phyloP scores from a whole-genome alignment of 2,329 filamentous ascomycete genomes.

The Paecilomyces variotii region DNA sequence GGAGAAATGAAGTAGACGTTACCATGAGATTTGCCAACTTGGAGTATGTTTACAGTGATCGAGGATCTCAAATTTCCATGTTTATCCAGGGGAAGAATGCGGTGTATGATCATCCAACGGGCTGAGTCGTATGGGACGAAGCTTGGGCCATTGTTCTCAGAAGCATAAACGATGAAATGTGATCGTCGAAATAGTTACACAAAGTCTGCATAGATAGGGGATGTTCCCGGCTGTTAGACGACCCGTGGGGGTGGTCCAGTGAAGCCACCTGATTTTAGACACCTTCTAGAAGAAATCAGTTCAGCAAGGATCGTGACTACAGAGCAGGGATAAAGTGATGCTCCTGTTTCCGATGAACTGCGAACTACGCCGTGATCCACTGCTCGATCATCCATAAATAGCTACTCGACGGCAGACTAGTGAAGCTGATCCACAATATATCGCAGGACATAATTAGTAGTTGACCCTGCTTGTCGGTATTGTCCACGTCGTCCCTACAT shows the following conservation, averaged over 20 bases:
- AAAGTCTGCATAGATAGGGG: background rate
- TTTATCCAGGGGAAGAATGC: background rate
- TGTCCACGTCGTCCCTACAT: background rate
- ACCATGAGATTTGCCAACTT: background rate
- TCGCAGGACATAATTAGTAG: background rate
- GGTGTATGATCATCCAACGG: background rate
- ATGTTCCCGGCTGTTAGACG: background rate
- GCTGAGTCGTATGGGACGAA: background rate
- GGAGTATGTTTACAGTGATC: background rate
- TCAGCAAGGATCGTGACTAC: background rate
- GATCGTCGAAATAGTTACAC: background rate
- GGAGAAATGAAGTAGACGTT: background rate
- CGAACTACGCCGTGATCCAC: background rate
- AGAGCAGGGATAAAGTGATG: background rate
- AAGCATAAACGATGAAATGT: background rate
- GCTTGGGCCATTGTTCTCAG: background rate
- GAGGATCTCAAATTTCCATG: too few species aligned
- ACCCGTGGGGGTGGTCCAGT: background rate
- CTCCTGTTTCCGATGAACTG: background rate
- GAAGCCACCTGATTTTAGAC: background rate
- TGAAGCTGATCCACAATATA: background rate
- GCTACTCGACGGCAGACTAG: background rate
- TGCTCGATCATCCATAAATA: background rate
- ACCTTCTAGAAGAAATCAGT: background rate
- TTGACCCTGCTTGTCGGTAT: background rate